Conservation (phyloP, 805 yeast species). For the Candida yuanshanica region DNA sequence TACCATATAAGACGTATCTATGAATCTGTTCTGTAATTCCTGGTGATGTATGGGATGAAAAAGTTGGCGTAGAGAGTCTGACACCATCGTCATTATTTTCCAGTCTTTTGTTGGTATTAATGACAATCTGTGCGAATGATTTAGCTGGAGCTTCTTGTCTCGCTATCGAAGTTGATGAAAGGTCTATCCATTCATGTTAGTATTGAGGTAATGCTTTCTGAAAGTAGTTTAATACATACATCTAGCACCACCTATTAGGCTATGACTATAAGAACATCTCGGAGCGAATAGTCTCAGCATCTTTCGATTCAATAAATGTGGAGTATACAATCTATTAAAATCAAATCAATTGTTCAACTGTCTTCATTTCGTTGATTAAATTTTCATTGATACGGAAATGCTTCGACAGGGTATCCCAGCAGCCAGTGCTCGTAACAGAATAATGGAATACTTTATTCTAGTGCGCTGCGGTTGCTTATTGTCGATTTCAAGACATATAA, state of each 20-base stretch:
- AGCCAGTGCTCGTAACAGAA: too few relatives aligned
- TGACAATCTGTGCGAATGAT: not conserved
- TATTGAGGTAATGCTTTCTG: not conserved
- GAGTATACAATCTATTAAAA: too few relatives aligned
- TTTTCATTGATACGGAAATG: too few relatives aligned
- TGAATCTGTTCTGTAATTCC: slow-evolving; percentile 32
- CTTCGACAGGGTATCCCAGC: too few relatives aligned
- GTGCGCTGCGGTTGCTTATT: too few relatives aligned
- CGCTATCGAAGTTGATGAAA: slow-evolving; percentile 4
- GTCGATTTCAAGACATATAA: too few relatives aligned
- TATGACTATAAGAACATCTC: not conserved
- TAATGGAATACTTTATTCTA: too few relatives aligned
- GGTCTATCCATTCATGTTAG: slow-evolving; percentile 1
- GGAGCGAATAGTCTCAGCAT: not conserved
- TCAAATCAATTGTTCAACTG: too few relatives aligned
- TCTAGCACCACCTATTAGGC: not conserved
- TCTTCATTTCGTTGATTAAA: too few relatives aligned
- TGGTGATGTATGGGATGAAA: slow-evolving; percentile 7
- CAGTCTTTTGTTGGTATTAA: not conserved
- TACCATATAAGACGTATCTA: slow-evolving; percentile 69
- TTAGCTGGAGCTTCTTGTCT: slow-evolving; percentile 10
- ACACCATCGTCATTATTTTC: too few relatives aligned
- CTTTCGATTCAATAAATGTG: not conserved
- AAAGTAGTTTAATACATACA: too few relatives aligned
- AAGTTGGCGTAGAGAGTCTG: not conserved